Base-by-base conservation (phyloP, 441 rosid species). In the Arabidopsis lyrata region DNA sequence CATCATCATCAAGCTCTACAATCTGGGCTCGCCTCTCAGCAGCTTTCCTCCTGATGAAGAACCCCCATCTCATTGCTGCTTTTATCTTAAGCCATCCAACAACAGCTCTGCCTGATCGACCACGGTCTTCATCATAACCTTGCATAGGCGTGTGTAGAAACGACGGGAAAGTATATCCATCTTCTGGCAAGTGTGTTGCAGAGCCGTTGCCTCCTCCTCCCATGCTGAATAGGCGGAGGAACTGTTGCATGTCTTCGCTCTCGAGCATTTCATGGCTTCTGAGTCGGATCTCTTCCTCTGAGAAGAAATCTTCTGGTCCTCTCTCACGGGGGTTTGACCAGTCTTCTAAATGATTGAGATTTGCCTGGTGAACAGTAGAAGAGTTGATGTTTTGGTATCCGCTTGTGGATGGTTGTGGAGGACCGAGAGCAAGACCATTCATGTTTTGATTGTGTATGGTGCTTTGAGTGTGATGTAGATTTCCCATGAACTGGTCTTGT, bases 11-110 rank as follows among this genome's bases (percentile, higher is more conserved):
- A 76, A 95, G 72, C 83, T 95, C 97, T 22, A 93, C 94, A 72
- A 95, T 77, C 72, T 90, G 99, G 27, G 99, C 99, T 20, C 98
- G 88, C 79, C 92, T 88, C 88, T 96, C 98, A 5, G 99, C 99
- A 10, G 99, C 99, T 85, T 91, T 95, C 85, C 88, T 95, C 68
- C 99, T 81, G 34, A 95, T 84, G 80, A 91, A 96, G 92, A 96
- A 90, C 1, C 99, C 99, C 99, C 99, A 96, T 77, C 98, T 87
- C 98, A 96, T 93, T 12, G 98, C 99, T 5, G 99, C 99, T 82
- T 96, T 96, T 80, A 96, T 90, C 90, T 96, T 96, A 74, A 96
- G 86, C 99, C 99, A 96, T 2, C 99, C 95, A 18, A 91, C 99
- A 67, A 93, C 98, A 36, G 99, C 95, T 85, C 82, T 93, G 16